Percentiles rank a stretch among this genome's conserved stretches.
Conservation (phyloP, 2,329 filamentous ascomycete genomes). For the Biscogniauxia mediterranea region DNA sequence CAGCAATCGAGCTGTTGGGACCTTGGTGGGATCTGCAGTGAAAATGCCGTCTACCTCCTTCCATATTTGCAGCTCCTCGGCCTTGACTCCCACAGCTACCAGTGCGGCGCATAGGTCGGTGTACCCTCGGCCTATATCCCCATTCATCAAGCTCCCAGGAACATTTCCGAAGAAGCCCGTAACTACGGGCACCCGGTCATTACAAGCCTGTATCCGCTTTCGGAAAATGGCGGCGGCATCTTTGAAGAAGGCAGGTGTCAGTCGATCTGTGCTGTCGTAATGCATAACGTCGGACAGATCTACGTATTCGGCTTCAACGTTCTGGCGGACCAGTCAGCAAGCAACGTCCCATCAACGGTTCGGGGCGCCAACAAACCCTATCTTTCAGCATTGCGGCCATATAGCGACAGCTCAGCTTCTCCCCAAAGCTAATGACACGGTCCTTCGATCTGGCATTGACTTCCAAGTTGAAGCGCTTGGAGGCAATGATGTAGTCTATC, state of each 20-base stretch:
- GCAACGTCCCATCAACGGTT: not conserved
- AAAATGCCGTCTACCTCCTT: slow-evolving; percentile 99
- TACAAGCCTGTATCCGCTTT: slow-evolving; percentile 64
- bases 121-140: slow-evolving; percentile 89
- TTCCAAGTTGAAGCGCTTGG: slow-evolving; percentile 67
- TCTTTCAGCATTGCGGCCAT: slow-evolving; percentile 85
- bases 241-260: slow-evolving; percentile 70
- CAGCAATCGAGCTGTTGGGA: slow-evolving; percentile 89
- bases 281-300: slow-evolving; percentile 83
- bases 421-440: slow-evolving; percentile 89
- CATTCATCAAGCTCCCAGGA: slow-evolving; percentile 83
- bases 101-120: slow-evolving; percentile 94
- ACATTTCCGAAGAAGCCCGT: slow-evolving; percentile 96
- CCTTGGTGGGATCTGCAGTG: slow-evolving; percentile 75
- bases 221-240: slow-evolving; percentile 59
- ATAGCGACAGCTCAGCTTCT: slow-evolving; percentile 91
- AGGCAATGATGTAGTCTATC: slow-evolving; percentile 66
- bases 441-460: slow-evolving; percentile 78
- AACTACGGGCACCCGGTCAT: slow-evolving; percentile 69
- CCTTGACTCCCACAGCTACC: slow-evolving; percentile 82
- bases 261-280: slow-evolving; percentile 56
- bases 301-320: slow-evolving; percentile 83
- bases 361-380: slow-evolving; percentile 42
- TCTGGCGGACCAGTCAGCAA: slow-evolving; percentile 43
- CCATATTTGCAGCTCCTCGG: slow-evolving; percentile 93